Evolutionary conservation across 2,329 filamentous ascomycete species (phyloP).

Genomic region (Alternaria postmessia): DNA sequence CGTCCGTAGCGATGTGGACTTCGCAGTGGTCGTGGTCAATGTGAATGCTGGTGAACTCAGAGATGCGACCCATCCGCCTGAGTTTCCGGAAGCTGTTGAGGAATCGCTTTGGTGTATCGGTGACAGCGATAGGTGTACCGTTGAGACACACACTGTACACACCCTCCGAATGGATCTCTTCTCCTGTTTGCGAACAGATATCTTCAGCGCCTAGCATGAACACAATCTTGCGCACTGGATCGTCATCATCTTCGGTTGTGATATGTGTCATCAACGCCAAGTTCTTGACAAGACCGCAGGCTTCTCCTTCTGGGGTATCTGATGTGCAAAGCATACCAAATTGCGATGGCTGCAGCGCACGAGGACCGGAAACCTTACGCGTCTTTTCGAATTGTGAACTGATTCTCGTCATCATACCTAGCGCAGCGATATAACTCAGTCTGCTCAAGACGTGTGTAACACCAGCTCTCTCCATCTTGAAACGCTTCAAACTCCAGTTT

Average conservation of each 20-base stretch:
- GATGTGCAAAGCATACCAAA: constrained; percentile 98
- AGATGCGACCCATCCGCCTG: constrained; percentile 88
- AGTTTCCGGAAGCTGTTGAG: constrained; percentile 84
- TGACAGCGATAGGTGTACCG: constrained; percentile 90
- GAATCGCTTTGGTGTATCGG: constrained; percentile 85
- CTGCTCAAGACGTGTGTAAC: constrained; percentile 96
- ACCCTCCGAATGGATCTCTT: constrained; percentile 84
- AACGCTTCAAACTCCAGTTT: constrained; percentile 97
- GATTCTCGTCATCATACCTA: constrained; percentile 99
- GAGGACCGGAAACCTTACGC: constrained; percentile 91
- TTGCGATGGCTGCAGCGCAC: constrained; percentile 94
- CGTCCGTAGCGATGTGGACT: constrained; percentile 95
- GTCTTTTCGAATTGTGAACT: constrained; percentile 99
- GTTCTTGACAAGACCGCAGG: constrained; percentile 97
- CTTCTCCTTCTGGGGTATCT: constrained; percentile 97
- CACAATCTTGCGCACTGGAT: constrained; percentile 84
- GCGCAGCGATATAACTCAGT: constrained; percentile 92
- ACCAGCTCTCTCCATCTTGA: constrained; percentile 97
- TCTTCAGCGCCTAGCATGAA: constrained; percentile 86
- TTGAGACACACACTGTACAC: constrained; percentile 94
- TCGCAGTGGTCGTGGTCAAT: constrained; percentile 92
- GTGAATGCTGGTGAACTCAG: constrained; percentile 95
- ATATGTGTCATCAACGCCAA: constrained; percentile 99
- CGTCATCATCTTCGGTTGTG: constrained; percentile 94
- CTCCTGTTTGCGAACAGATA: constrained; percentile 80